Evolutionary conservation across 768 basidiomycete genomes (phyloP), one percentile per base, ranked within the genome.

Genomic region (Favolaschia claudopus): DNA sequence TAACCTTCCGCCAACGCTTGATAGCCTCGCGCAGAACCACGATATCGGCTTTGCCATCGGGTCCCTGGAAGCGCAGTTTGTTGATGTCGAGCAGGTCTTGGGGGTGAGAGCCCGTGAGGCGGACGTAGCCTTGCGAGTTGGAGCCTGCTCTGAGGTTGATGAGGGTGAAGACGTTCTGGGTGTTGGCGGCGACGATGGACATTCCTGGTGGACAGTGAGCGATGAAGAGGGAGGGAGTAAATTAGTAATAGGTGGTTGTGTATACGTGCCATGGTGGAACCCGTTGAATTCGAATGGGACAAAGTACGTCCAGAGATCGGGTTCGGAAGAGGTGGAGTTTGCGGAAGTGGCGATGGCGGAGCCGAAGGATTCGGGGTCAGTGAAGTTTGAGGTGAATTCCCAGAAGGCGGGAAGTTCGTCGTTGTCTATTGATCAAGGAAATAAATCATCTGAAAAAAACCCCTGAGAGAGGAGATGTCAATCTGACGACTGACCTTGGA

Each of bases 401-500:
- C 69, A 73, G 12, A 67, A 68, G 20, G 67, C 61, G 14, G 68
- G 12, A 46, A 72, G 56, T 55, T 70, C 69, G 42, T 73, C 72
- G 46, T 71, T 67, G 53, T 72, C 72, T 73, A 45, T 25, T 27
- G n/a, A n/a, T n/a, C n/a, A n/a, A 38, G 9, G 19, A 10, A 32
- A 6, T 44, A 36, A 27, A 22, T 2, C 24, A 20, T 1, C 12
- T 28, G n/a, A n/a, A 24, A 14, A 8, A 20, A 20, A 31, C 10
- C 6, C 20, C 17, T n/a, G n/a, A n/a, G n/a, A 15, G 7, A 27
- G 31, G 5, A 28, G 48, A 17, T 45, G 19, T 10, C 32, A 4
- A 42, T 37, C 10, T 48, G 58, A n/a, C n/a, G n/a, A 52, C n/a
- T n/a, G n/a, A 62, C 74, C 76, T 61, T 75, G 73, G 24, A 77